phyloP scores from a whole-genome alignment of 1,284 basidiomycete genomes.

The Bjerkandera adusta region DNA sequence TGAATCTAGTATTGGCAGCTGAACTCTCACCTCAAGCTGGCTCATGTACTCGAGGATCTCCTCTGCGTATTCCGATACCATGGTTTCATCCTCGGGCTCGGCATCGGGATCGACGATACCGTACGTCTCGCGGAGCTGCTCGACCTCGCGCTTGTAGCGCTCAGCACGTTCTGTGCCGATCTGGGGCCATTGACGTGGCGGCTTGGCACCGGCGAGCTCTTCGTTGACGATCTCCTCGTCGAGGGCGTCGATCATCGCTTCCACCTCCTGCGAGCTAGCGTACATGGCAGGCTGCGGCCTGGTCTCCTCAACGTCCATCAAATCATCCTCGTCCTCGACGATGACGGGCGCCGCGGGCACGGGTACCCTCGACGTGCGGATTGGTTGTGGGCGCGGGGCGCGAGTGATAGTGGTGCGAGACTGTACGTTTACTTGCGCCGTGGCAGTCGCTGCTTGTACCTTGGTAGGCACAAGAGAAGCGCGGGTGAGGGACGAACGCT shows the following conservation, averaged over 20 bases:
- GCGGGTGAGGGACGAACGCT: slow-evolving; percentile 65
- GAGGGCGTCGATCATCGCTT: slow-evolving; percentile 49
- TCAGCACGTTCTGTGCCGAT: slow-evolving; percentile 56
- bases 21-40: slow-evolving; percentile 73
- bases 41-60: slow-evolving; percentile 98
- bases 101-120: slow-evolving; percentile 80
- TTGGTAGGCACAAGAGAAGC: slow-evolving; percentile 61
- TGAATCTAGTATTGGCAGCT: neutral
- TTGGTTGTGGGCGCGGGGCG: slow-evolving; percentile 24
- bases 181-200: slow-evolving; percentile 66
- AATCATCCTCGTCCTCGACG: slow-evolving; percentile 41
- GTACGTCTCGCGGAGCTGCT: slow-evolving; percentile 70
- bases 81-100: slow-evolving; percentile 89
- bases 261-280: slow-evolving; percentile 10
- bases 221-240: slow-evolving; percentile 42
- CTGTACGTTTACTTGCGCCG: slow-evolving; percentile 32
- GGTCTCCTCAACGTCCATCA: slow-evolving; percentile 60
- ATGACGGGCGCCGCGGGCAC: slow-evolving; percentile 34
- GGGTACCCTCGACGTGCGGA: slow-evolving; percentile 35
- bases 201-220: slow-evolving; percentile 51
- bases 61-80: slow-evolving; percentile 98
- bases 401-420: slow-evolving; percentile 33
- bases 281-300: slow-evolving; percentile 19
- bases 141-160: slow-evolving; percentile 57
- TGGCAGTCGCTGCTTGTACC: slow-evolving; percentile 39